phyloP scores from a whole-genome alignment of 352 stramenopile genomes.

The Aphanomyces euteiches region DNA sequence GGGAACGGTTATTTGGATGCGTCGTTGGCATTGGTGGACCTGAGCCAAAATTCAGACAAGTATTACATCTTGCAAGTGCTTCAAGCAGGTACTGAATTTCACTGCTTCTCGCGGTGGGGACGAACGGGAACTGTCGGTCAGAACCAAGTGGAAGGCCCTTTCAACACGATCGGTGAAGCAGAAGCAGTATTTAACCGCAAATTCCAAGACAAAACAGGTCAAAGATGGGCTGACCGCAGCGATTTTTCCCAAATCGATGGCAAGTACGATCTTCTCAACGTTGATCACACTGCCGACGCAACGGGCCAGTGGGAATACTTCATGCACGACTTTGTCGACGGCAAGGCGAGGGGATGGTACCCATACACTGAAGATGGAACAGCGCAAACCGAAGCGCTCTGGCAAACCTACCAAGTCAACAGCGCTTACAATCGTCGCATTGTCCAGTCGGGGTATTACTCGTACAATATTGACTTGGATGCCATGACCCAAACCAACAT shows the following conservation, averaged over 20 bases:
- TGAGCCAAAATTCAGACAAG: slow-evolving; percentile 21
- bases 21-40: neutral
- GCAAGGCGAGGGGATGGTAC: slow-evolving; percentile 40
- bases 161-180: neutral
- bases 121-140: slow-evolving; percentile 16
- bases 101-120: slow-evolving; percentile 21
- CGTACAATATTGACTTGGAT: slow-evolving; percentile 34
- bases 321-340: slow-evolving; percentile 23
- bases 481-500: slow-evolving; percentile 32
- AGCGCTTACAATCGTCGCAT: slow-evolving; percentile 29
- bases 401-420: slow-evolving; percentile 33
- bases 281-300: slow-evolving; percentile 6
- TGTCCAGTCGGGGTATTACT: slow-evolving; percentile 33
- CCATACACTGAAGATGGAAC: slow-evolving; percentile 31
- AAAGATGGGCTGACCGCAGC: neutral
- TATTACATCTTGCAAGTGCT: slow-evolving; percentile 20
- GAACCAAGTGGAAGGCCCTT: slow-evolving; percentile 2
- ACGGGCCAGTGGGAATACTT: slow-evolving; percentile 16
- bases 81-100: neutral
- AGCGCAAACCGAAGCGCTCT: slow-evolving; percentile 31
- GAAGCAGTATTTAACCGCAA: slow-evolving; percentile 11
- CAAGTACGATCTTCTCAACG: slow-evolving; percentile 18
- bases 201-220: slow-evolving; percentile 17
- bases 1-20: neutral
- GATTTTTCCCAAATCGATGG: neutral